Conservation (phyloP, 495 filamentous ascomycete genomes). For the Choiromyces venosus region DNA sequence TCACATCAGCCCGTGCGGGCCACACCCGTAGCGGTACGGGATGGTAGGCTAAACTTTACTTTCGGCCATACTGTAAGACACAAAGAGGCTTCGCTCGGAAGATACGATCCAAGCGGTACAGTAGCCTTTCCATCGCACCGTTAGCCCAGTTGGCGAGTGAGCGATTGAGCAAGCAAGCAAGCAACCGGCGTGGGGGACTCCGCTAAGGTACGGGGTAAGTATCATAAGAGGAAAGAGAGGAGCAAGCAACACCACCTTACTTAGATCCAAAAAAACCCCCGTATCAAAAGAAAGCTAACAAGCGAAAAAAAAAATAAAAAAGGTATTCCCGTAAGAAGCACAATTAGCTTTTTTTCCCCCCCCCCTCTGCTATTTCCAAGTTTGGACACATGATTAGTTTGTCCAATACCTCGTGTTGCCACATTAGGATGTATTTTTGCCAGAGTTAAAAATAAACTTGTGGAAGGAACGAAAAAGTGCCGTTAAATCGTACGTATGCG, state of each 20-base stretch:
- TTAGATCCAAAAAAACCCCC: too few species aligned
- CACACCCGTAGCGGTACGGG: background rate
- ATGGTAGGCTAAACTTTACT: conserved; percentile 1
- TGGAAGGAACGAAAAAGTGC: background rate
- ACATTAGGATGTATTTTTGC: conserved; percentile 2
- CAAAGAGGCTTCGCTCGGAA: background rate
- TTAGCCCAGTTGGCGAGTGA: background rate
- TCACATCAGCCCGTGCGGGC: conserved; percentile 12
- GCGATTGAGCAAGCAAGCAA: background rate
- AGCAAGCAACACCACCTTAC: too few species aligned
- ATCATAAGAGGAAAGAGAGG: background rate
- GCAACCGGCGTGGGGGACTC: background rate
- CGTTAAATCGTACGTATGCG: background rate
- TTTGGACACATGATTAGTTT: background rate
- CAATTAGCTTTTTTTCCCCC: background rate
- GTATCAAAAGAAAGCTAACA: too few species aligned
- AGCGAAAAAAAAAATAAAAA: background rate
- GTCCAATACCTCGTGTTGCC: background rate
- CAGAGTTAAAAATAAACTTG: background rate
- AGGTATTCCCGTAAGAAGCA: background rate
- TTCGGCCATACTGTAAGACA: background rate
- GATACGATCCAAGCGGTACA: conserved; percentile 1
- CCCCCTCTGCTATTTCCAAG: background rate
- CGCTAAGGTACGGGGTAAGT: too few species aligned
- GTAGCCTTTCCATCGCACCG: background rate